Base-by-base conservation (phyloP, 2,329 filamentous ascomycete species). In the Aspergillus latus region DNA sequence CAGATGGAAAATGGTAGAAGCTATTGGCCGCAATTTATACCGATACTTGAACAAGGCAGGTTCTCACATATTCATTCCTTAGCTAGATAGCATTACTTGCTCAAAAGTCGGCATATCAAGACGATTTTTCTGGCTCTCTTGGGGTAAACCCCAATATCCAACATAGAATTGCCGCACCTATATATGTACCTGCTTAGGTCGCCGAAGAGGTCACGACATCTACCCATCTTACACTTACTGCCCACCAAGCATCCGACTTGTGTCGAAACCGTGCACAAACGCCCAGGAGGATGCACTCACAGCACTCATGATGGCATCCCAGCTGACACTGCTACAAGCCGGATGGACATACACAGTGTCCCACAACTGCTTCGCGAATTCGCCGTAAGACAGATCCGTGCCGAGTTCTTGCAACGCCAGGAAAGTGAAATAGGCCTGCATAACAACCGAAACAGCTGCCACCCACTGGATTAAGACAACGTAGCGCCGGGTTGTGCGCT, bases 231-330 rank as follows among this genome's bases (percentile, higher is more conserved):
- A 21, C 21, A 34, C 30, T 48, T 15, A 49, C 30, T 26, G 32
- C 5, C 49, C 28, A 26, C 40, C 40, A 26, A 52, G 15, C 49
- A 52, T 52, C 39, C 15, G 9, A 4, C 15, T 6, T 10, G 15
- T 16, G 5, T 52, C 30, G 21, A 52, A 52, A 7, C 37, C 49
- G 37, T 52, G 40, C 26, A 45, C 49, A 44, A 52, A 3, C 11
- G 49, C 49, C 49, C 49, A 52, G 5, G 30, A 15, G 5, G 28
- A 34, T 45, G 15, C 49, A 29, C 52, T 60, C 11, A 62, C 13
- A 1, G 76, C 74, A 21, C 80, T 83, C 36, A 86, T 73, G 11
- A 88, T 66, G 1, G 84, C 84, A 67, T 88, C 85, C 69, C 80
- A 80, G 5, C 80, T 82, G 0, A 81, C 80, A 15, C 78, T 80